phyloP scores from a whole-genome alignment of 345 rosid species.

The Rhodomyrtus tomentosa region DNA sequence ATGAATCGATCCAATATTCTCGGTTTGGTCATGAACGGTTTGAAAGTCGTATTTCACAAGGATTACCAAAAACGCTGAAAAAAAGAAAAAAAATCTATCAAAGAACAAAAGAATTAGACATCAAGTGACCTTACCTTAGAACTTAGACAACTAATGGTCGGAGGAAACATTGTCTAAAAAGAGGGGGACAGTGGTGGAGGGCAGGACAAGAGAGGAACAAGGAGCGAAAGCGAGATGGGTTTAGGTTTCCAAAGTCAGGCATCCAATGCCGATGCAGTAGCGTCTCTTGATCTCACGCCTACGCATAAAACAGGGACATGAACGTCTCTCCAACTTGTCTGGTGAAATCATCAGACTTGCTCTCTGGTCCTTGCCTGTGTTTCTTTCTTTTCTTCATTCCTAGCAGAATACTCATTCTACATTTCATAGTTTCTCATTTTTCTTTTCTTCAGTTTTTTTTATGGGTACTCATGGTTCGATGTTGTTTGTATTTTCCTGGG shows the following conservation, averaged over 20 bases:
- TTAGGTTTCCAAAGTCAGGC: slow-evolving; percentile 9
- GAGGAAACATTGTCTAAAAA: slow-evolving; percentile 13
- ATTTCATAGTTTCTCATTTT: neutral
- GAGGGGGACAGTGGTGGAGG: slow-evolving; percentile 13
- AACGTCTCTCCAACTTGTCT: neutral
- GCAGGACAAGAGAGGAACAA: slow-evolving; percentile 3
- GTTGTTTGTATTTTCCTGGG: neutral
- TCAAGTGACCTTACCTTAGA: neutral
- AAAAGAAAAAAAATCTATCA: neutral
- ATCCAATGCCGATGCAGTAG: slow-evolving; percentile 19
- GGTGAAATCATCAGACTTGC: neutral
- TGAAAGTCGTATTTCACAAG: neutral
- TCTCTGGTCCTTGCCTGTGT: neutral
- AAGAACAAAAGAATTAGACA: too few species aligned
- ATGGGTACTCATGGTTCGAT: neutral
- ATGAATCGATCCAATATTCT: neutral
- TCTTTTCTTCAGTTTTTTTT: neutral
- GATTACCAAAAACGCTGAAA: neutral
- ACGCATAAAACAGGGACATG: neutral
- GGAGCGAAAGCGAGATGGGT: neutral
- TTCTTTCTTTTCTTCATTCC: neutral
- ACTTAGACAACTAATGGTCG: neutral
- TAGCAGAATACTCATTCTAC: neutral
- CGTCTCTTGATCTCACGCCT: neutral
- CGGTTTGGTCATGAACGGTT: neutral